These are phyloP conservation scores for Ambispora gerdemannii DNA, from an alignment of 192 early-diverging fungal species.

Conservation along the genomic window DNA sequence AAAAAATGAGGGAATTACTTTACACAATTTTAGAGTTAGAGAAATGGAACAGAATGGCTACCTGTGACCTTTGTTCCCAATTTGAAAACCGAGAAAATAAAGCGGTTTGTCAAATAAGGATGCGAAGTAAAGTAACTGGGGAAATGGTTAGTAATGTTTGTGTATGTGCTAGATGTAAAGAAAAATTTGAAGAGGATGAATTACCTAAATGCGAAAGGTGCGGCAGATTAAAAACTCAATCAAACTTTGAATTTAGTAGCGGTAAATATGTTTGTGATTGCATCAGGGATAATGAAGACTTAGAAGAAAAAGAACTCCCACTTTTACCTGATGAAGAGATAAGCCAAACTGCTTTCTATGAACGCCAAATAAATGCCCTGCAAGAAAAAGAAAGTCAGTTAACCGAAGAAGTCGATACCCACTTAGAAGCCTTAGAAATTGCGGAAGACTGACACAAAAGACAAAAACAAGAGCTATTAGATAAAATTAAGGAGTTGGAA, in stretches of 20 bases:
- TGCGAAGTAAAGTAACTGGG: neutral
- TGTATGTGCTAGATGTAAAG: neutral
- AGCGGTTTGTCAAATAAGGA: neutral
- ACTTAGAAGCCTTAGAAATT: neutral
- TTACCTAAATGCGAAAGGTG: neutral
- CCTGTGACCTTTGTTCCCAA: neutral
- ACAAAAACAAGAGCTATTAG: neutral
- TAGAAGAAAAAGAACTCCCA: neutral
- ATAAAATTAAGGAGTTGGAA: neutral
- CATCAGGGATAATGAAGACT: neutral
- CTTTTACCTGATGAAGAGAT: slow-evolving; percentile 1
- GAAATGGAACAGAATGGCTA: neutral
- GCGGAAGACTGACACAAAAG: neutral
- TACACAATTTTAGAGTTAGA: neutral
- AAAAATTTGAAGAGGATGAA: neutral
- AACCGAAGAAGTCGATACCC: neutral
- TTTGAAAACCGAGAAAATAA: neutral
- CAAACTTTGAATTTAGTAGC: neutral
- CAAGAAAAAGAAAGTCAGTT: neutral
- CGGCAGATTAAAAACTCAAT: neutral
- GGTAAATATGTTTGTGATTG: neutral
- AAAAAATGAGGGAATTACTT: neutral
- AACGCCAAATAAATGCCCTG: neutral
- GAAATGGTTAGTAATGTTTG: neutral
- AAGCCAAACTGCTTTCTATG: neutral